Percentiles rank a stretch among this genome's conserved stretches.
Conservation (phyloP, 2,329 filamentous ascomycete genomes). For the Curvularia hawaiiensis region DNA sequence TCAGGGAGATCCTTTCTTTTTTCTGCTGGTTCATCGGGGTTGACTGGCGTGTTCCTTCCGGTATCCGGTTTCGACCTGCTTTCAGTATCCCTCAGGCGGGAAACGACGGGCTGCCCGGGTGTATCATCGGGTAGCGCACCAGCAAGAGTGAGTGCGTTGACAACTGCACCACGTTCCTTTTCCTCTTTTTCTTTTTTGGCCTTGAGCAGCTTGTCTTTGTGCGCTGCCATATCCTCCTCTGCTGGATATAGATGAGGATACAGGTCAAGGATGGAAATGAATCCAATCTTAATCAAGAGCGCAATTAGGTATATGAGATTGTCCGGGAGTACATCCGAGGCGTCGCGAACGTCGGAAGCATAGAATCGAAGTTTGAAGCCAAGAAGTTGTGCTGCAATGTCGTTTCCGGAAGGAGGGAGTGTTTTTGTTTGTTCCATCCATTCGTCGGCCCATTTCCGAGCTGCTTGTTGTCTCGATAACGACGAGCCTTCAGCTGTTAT, state of each 20-base stretch:
- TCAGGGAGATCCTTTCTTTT: slow-evolving; percentile 65
- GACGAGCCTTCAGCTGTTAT: slow-evolving; percentile 23
- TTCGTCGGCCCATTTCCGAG: slow-evolving; percentile 50
- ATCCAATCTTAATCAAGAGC: slow-evolving; percentile 94
- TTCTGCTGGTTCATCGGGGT: slow-evolving; percentile 48
- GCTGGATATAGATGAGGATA: slow-evolving; percentile 90
- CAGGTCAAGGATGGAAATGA: slow-evolving; percentile 88
- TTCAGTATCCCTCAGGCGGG: slow-evolving; percentile 59
- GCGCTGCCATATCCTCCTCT: slow-evolving; percentile 79
- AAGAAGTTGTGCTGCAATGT: slow-evolving; percentile 89
- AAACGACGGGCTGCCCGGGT: slow-evolving; percentile 49
- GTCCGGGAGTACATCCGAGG: slow-evolving; percentile 79
- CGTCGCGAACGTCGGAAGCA: slow-evolving; percentile 76
- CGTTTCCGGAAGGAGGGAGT: slow-evolving; percentile 82
- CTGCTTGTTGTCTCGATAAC: slow-evolving; percentile 51
- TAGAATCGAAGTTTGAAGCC: slow-evolving; percentile 98
- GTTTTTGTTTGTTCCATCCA: slow-evolving; percentile 86
- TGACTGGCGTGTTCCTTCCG: slow-evolving; percentile 49
- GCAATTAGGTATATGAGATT: slow-evolving; percentile 93
- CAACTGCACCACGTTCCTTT: slow-evolving; percentile 67
- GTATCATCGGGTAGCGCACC: slow-evolving; percentile 87
- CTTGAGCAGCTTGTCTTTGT: slow-evolving; percentile 72
- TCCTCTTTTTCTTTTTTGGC: slow-evolving; percentile 71
- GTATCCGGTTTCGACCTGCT: slow-evolving; percentile 56
- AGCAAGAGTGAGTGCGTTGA: slow-evolving; percentile 86